Evolutionary conservation across 192 early-diverging fungal species (phyloP), one percentile per base, ranked within the genome.

Genomic region (Chytriomyces hyalinus): DNA sequence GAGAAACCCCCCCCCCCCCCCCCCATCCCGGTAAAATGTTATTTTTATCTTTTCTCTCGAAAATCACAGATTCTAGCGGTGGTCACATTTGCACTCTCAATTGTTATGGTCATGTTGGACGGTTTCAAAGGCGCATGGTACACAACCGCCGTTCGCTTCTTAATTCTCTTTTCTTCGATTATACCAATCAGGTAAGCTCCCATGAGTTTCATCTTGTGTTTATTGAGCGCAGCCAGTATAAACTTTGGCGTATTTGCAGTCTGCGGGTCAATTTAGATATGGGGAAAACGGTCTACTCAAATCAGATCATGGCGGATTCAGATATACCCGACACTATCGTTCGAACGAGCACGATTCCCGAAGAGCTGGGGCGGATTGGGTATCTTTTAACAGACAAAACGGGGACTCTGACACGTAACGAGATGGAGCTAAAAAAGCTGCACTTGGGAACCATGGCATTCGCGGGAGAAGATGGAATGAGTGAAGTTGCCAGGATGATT

Each of bases 401-500:
- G 3, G 97, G 97, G 43, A 98, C 97, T 22, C 79, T 98, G 79
- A 98, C 97, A 15, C 84, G 94, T 73, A 98, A 98, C 80, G 93
- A 98, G 76, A 98, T 98, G 97, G 97, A 96, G 78, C 83, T 98
- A 48, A 95, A 95, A 75, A 92, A 94, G 73, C 78, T 98, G 50
- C 95, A 98, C 66, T 93, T 97, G 92, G 97, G 97, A 59, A 95
- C 95, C 13, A 95, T 97, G 92, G 92, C 95, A 0, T 98, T 95
- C 81, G 49, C 72, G 9, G 91, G 91, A 28, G 81, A 85, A 1
- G 95, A 98, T 79, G 93, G 94, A 4, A 95, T 95, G 87, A 94
- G 96, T 62, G 97, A 97, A 74, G 90, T 98, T 6, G 84, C 87
- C 26, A 83, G 88, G 4, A 61, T 63, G 11, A 61, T 73, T 6